Evolutionary conservation across 345 rosid species (phyloP).

Genomic region (Acer campestre): DNA sequence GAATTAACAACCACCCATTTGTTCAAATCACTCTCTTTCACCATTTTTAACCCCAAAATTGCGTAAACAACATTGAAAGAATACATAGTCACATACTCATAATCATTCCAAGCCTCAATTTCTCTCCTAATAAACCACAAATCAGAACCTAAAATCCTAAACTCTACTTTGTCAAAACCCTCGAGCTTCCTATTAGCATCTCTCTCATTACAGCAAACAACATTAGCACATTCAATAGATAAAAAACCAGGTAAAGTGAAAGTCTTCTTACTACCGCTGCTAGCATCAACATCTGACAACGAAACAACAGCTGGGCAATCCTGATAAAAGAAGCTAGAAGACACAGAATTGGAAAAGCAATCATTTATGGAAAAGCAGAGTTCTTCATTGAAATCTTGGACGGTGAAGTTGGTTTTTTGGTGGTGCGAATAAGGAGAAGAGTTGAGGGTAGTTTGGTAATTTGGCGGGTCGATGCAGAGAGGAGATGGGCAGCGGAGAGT

Average conservation of each 20-base stretch:
- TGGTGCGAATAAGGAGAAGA: conserved; percentile 17
- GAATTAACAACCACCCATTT: conserved; percentile 70
- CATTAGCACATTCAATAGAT: conserved; percentile 55
- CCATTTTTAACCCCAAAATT: conserved; percentile 33
- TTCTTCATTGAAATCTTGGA: conserved; percentile 27
- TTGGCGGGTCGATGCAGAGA: conserved; percentile 41
- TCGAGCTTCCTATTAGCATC: conserved; percentile 15
- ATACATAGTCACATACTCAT: conserved; percentile 53
- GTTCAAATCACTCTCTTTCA: conserved; percentile 39
- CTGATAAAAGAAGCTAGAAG: conserved; percentile 51
- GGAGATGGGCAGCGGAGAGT: conserved; percentile 67
- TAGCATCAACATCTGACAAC: conserved; percentile 37
- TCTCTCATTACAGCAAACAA: conserved; percentile 29
- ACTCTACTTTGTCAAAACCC: conserved; percentile 16
- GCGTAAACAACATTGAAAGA: conserved; percentile 52
- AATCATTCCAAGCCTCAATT: conserved; percentile 70
- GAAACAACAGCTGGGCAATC: conserved; percentile 73
- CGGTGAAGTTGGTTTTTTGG: conserved; percentile 7
- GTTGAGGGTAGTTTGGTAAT: conserved; percentile 51
- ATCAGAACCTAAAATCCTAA: conserved; percentile 63
- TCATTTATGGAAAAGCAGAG: conserved; percentile 59
- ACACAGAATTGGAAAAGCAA: conserved; percentile 39
- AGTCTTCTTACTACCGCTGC: conserved; percentile 15
- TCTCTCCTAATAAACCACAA: conserved; percentile 54
- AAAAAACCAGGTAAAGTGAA: conserved; percentile 62